phyloP scores from a whole-genome alignment of 257 asterid genomes.

The Parsonsia alboflavescens region DNA sequence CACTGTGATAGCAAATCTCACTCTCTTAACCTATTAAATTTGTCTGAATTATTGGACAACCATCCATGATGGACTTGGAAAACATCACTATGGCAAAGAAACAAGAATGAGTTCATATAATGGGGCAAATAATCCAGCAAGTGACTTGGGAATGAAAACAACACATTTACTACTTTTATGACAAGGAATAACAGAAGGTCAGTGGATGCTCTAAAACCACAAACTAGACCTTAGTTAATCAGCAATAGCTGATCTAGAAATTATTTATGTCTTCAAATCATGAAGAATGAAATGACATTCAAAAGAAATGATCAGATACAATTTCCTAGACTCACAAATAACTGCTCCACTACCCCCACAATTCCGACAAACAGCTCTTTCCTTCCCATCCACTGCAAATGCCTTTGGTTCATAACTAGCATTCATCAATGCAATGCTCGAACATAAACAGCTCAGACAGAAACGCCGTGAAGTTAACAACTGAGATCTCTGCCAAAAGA shows the following conservation, averaged over 20 bases:
- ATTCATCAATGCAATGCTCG: conserved; percentile 49
- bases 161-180: not conserved
- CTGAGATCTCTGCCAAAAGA: conserved; percentile 39
- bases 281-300: not conserved
- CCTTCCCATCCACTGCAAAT: conserved; percentile 57
- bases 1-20: not conserved
- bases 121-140: not conserved
- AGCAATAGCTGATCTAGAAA: not conserved
- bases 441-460: conserved; percentile 75
- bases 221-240: not conserved
- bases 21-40: not conserved
- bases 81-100: not conserved
- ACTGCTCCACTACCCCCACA: conserved; percentile 93
- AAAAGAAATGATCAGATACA: not conserved
- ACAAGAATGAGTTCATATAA: not conserved
- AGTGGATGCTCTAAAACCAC: not conserved
- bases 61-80: not conserved
- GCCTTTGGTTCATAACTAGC: conserved; percentile 41
- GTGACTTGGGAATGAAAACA: not conserved
- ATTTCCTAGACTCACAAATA: conserved; percentile 50
- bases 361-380: conserved; percentile 67
- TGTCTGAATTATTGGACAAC: not conserved
- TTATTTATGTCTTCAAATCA: too few species aligned
- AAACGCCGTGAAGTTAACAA: conserved; percentile 53
- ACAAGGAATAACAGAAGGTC: not conserved